Evolutionary conservation across 1,284 basidiomycete genomes (phyloP).

Genomic region (Sparassis latifolia): DNA sequence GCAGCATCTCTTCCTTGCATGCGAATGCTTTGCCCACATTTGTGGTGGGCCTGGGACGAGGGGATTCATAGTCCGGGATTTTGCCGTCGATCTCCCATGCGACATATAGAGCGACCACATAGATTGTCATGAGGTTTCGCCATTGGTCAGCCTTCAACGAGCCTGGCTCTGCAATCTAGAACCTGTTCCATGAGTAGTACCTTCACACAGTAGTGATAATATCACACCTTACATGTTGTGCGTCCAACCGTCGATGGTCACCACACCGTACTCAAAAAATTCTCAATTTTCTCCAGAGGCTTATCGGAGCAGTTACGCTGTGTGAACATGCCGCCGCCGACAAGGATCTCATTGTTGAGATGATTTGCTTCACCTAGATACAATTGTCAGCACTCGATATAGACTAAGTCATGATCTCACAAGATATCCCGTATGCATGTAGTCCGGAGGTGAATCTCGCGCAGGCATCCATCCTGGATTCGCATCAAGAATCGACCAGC

Average conservation of each 20-base stretch:
- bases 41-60: constrained; percentile 6
- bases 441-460: constrained; percentile 6
- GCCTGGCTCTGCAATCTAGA: constrained; percentile 15
- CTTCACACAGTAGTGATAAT: constrained; percentile 3
- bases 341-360: constrained; percentile 15
- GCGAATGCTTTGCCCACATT: constrained; percentile 11
- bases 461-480: constrained; percentile 14
- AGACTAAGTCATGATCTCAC: constrained; percentile 1
- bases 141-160: constrained; percentile 23
- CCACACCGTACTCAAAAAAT: constrained; percentile 10
- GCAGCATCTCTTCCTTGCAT: constrained; percentile 8
- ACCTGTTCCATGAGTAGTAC: not conserved
- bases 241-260: constrained; percentile 17
- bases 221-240: constrained; percentile 9
- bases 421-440: constrained; percentile 14
- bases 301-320: constrained; percentile 2
- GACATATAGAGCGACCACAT: constrained; percentile 15
- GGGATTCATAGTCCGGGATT: constrained; percentile 20
- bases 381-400: not conserved
- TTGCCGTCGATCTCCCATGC: constrained; percentile 18
- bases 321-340: constrained; percentile 16
- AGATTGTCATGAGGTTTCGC: constrained; percentile 12
- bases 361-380: constrained; percentile 14
- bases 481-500: constrained; percentile 10
- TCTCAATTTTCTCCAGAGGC: constrained; percentile 8